Conservation (phyloP, 306 rosid species). For the Mimosa pudica region DNA sequence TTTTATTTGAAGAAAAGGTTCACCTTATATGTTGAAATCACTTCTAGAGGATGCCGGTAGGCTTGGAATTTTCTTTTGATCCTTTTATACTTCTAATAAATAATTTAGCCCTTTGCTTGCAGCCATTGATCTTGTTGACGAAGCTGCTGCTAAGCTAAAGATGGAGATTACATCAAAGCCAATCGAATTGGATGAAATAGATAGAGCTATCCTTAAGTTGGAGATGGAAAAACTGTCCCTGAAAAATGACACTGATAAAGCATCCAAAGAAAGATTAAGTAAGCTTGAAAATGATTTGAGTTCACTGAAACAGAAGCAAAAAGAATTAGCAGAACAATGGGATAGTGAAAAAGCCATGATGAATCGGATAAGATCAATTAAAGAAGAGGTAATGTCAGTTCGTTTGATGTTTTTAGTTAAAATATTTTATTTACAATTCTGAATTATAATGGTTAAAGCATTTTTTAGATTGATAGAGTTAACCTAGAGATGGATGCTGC, state of each 20-base stretch:
- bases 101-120: constrained; percentile 41
- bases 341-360: constrained; percentile 79
- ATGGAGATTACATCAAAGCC: constrained; percentile 99
- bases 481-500: constrained; percentile 98
- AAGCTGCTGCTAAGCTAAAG: constrained; percentile 97
- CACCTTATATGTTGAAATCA: neutral
- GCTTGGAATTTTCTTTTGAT: constrained; percentile 6
- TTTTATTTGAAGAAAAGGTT: neutral
- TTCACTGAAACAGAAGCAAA: constrained; percentile 82
- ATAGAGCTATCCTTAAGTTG: constrained; percentile 80
- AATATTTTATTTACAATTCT: neutral
- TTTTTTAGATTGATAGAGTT: constrained; percentile 87
- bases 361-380: constrained; percentile 81
- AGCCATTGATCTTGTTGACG: constrained; percentile 99
- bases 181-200: constrained; percentile 90
- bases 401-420: constrained; percentile 11
- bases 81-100: constrained; percentile 19
- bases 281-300: constrained; percentile 81
- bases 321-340: constrained; percentile 78
- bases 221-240: constrained; percentile 96
- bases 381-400: constrained; percentile 75
- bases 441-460: constrained; percentile 19
- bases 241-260: constrained; percentile 90
- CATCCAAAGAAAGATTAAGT: constrained; percentile 85
- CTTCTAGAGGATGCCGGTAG: neutral